Evolutionary conservation across 1,139 yeast species (phyloP), one percentile per base, ranked within the genome.

Genomic region (Martiniozyma asiatica): DNA sequence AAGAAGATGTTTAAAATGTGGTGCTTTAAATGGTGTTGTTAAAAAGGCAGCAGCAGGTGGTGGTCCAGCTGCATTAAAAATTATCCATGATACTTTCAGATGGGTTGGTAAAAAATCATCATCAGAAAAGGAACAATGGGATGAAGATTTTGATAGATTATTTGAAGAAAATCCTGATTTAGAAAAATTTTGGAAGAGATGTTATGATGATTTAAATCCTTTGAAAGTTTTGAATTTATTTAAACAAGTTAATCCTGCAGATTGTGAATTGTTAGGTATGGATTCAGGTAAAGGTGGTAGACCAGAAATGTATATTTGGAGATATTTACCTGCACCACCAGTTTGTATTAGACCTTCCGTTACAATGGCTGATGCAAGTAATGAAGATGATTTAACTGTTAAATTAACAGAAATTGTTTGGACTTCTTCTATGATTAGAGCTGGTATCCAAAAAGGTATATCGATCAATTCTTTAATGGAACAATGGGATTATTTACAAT

Each of bases 261-360:
- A 92, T 48, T 87, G 96, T 58, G 97, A 87, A 53, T 63, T 92
- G 21, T 60, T 92, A 24, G 99, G 98, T 30, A 74, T 92, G 41
- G 93, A 89, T 51, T 72, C 96, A 1, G 65, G 81, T 4, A 67
- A 74, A 42, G 84, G 87, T 21, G 96, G 97, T 24, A 68, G 98
- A 41, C 98, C 98, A 2, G 98, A 89, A 55, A 84, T 80, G 70
- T 89, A 87, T 53, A 72, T 92, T 27, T 92, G 98, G 99, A 69
- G 94, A 47, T 92, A 87, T 52, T 65, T 92, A 33, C 98, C 98
- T 0, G 98, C 97, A 0, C 98, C 99, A 1, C 99, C 99, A 0
- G 96, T 92, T 14, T 92, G 98, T 64, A 89, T 92, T 34, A 73
- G 99, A 45, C 99, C 99, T 2, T 87, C 97, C 6, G 97, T 92